These are phyloP conservation scores for Madurella fahalii DNA, from an alignment of 2,329 filamentous ascomycete species.

Conservation along the genomic window DNA sequence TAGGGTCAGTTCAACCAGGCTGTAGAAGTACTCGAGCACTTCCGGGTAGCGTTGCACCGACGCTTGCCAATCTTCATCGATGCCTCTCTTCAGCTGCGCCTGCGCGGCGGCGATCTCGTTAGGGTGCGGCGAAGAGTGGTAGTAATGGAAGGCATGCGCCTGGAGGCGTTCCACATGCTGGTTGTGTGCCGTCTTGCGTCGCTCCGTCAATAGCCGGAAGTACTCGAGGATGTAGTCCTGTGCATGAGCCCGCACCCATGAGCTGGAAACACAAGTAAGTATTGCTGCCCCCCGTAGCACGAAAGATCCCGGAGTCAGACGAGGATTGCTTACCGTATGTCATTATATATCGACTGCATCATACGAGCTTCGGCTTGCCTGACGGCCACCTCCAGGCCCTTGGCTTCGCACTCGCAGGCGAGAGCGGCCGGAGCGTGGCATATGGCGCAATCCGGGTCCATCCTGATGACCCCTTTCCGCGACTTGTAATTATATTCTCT, in stretches of 20 bases:
- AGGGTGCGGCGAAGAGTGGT: constrained; percentile 54
- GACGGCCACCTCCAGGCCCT: constrained; percentile 59
- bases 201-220: constrained; percentile 57
- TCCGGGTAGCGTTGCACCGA: constrained; percentile 74
- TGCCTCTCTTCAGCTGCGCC: constrained; percentile 63
- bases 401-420: constrained; percentile 63
- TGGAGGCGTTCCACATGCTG: constrained; percentile 54
- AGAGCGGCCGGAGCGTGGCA: constrained; percentile 56
- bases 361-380: constrained; percentile 60
- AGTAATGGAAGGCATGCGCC: constrained; percentile 54
- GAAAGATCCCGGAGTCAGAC: background rate
- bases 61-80: constrained; percentile 74
- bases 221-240: constrained; percentile 66
- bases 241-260: constrained; percentile 61
- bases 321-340: constrained; percentile 53
- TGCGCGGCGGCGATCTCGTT: constrained; percentile 62
- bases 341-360: constrained; percentile 59
- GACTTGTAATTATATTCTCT: constrained; percentile 42
- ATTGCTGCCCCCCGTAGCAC: background rate
- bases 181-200: constrained; percentile 55
- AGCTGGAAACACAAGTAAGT: constrained; percentile 37
- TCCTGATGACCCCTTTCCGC: constrained; percentile 52
- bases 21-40: constrained; percentile 77
- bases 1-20: constrained; percentile 62
- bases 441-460: constrained; percentile 68